phyloP scores from a whole-genome alignment of 352 stramenopile species.

The Globisporangium polare region DNA sequence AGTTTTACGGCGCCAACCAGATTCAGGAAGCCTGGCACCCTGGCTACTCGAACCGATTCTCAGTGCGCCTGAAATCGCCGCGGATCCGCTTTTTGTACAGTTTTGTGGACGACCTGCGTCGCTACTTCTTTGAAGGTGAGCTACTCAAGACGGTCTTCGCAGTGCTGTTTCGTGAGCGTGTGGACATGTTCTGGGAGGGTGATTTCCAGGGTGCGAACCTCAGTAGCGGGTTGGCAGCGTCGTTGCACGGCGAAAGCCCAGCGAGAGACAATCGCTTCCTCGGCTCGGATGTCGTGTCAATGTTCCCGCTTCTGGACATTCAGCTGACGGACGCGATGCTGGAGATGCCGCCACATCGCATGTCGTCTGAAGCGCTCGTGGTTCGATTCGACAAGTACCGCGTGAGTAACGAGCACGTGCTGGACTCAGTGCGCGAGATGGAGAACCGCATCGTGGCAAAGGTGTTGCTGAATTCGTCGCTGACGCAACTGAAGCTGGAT shows the following conservation, averaged over 20 bases:
- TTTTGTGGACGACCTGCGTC: slow-evolving; percentile 75
- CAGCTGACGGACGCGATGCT: slow-evolving; percentile 63
- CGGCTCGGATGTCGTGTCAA: slow-evolving; percentile 70
- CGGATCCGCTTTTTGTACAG: slow-evolving; percentile 80
- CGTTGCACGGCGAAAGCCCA: slow-evolving; percentile 2
- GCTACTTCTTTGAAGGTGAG: slow-evolving; percentile 68
- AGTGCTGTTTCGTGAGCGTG: slow-evolving; percentile 58
- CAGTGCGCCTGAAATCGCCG: slow-evolving; percentile 68
- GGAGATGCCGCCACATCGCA: slow-evolving; percentile 76
- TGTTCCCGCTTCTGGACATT: slow-evolving; percentile 77
- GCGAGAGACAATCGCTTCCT: slow-evolving; percentile 26
- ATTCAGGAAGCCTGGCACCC: slow-evolving; percentile 84
- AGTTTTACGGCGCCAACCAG: slow-evolving; percentile 69
- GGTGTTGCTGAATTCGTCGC: slow-evolving; percentile 78
- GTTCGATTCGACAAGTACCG: slow-evolving; percentile 65
- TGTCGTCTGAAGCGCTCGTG: slow-evolving; percentile 69
- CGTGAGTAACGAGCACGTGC: slow-evolving; percentile 59
- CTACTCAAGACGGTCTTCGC: slow-evolving; percentile 55
- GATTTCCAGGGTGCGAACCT: slow-evolving; percentile 60
- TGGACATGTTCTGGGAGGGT: slow-evolving; percentile 65
- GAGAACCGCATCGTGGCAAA: slow-evolving; percentile 78
- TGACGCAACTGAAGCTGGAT: slow-evolving; percentile 67
- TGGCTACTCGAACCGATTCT: slow-evolving; percentile 72
- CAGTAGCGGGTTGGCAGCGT: slow-evolving; percentile 14
- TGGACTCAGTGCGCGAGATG: slow-evolving; percentile 59